Evolutionary conservation across 2,329 filamentous ascomycete genomes (phyloP), one percentile per base, ranked within the genome.

Genomic region (Monilinia polystroma): DNA sequence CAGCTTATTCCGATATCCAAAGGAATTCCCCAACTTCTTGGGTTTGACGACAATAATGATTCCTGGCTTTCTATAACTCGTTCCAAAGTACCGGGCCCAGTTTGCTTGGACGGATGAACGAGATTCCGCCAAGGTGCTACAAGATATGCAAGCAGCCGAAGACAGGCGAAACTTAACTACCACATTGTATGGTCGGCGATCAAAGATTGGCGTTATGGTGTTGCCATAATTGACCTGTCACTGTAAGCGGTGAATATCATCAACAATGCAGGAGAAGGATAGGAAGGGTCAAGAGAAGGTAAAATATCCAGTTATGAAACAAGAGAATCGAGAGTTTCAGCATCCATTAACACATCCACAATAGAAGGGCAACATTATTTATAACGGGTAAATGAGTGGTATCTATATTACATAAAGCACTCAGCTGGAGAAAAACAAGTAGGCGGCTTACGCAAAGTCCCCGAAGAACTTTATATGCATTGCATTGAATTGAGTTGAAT

Each of bases 151-250:
- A 29, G 29, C 16, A 58, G 43, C 63, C 63, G 55, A 60, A 60
- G 20, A 43, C 29, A 58, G 29, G 43, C 57, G 57, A 59, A 59
- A 35, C 23, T 26, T 32, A 47, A 47, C 41, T 47, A 57, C n/a
- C 63, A 58, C 41, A 35, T 23, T 41, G n/a, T 59, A 59, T 59
- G 54, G 53, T 65, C 43, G 63, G 63, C 63, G 63, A 65, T 65
- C 63, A 65, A 58, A 59, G 18, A 38, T 59, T 47, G 53, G 53
- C 63, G 35, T 58, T 29, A 26, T 43, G 32, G 43, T 65, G 45
- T 41, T 59, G 43, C 63, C 45, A 47, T 43, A 26, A 51, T 8
- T 49, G 43, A 41, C 35, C 32, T 51, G 18, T 43, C 41, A 41
- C 41, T 47, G 2, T n/a, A 51, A 16, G 53, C 18, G n/a, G n/a